Evolutionary conservation across 805 yeast genomes (phyloP).

Genomic region (Yarrowia hollandica): DNA sequence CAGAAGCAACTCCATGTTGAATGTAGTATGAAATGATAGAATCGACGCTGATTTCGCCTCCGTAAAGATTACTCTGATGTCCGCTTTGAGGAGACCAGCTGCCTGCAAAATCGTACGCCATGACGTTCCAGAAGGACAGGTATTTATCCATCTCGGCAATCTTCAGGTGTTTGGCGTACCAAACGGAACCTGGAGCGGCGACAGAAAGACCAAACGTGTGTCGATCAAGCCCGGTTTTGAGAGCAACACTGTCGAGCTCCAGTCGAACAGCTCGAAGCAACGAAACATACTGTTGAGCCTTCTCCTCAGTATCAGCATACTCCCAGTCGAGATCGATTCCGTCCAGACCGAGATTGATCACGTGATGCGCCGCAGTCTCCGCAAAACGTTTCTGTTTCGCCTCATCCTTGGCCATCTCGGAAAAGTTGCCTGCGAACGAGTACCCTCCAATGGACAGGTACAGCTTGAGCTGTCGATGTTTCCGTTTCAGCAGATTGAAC

Average conservation of each 20-base stretch:
- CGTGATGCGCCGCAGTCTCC: conserved; percentile 48
- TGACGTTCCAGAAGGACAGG: conserved; percentile 75
- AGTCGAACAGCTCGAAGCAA: conserved; percentile 48
- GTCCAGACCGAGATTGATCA: conserved; percentile 67
- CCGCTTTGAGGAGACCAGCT: conserved; percentile 64
- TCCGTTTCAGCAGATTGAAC: conserved; percentile 50
- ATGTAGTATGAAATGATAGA: conserved; percentile 51
- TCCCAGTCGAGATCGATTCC: conserved; percentile 97
- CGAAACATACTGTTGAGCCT: conserved; percentile 49
- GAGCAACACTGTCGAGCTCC: conserved; percentile 47
- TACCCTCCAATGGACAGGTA: conserved; percentile 86
- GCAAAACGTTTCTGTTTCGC: conserved; percentile 50
- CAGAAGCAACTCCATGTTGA: conserved; percentile 46
- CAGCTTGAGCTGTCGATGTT: conserved; percentile 50
- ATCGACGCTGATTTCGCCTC: conserved; percentile 50
- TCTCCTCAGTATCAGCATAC: conserved; percentile 57
- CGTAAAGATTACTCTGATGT: conserved; percentile 71
- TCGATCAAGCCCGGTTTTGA: conserved; percentile 33
- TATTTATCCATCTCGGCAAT: conserved; percentile 57
- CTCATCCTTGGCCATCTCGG: conserved; percentile 46
- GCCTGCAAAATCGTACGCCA: conserved; percentile 90
- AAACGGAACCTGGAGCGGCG: conserved; percentile 72
- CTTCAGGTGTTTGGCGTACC: conserved; percentile 47
- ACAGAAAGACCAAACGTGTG: conserved; percentile 55
- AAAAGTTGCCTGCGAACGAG: conserved; percentile 54